Conservation (phyloP, 2,329 filamentous ascomycete species). For the Alternaria ventricosa region DNA sequence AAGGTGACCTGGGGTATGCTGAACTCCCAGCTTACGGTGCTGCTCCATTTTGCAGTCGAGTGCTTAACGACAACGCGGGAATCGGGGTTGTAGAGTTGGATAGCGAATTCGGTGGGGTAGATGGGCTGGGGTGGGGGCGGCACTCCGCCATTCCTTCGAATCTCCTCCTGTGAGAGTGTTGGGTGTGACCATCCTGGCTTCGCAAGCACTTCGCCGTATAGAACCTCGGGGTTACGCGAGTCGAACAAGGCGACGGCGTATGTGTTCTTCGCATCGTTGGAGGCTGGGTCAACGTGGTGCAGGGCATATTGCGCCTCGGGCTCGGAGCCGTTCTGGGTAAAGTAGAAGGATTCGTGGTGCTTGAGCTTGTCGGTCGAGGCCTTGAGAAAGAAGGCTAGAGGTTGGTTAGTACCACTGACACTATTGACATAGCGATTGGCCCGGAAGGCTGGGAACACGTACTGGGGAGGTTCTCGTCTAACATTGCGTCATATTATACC, state of each 20-base stretch:
- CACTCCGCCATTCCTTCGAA: conserved; percentile 71
- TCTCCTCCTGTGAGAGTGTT: conserved; percentile 79
- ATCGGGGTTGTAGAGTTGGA: conserved; percentile 94
- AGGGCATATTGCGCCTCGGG: conserved; percentile 81
- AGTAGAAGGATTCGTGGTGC: conserved; percentile 62
- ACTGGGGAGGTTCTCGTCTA: conserved; percentile 93
- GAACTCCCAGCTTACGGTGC: conserved; percentile 85
- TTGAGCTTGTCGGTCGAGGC: conserved; percentile 57
- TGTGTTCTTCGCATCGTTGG: conserved; percentile 74
- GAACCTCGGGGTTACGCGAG: conserved; percentile 76
- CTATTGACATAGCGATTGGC: neutral
- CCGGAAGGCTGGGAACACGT: neutral
- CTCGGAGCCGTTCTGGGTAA: conserved; percentile 78
- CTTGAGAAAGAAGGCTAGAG: conserved; percentile 66
- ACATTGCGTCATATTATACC: conserved; percentile 62
- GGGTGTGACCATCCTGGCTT: conserved; percentile 87
- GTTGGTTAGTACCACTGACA: conserved; percentile 38
- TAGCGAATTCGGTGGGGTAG: conserved; percentile 77
- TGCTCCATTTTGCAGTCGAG: conserved; percentile 79
- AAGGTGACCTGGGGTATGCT: conserved; percentile 89
- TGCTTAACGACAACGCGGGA: conserved; percentile 76
- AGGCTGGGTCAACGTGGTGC: conserved; percentile 74
- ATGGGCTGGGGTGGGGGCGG: conserved; percentile 72
- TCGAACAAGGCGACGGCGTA: conserved; percentile 89
- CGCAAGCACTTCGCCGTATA: conserved; percentile 87